phyloP scores from a whole-genome alignment of 169 alveolate species.

The Theileria equi region DNA sequence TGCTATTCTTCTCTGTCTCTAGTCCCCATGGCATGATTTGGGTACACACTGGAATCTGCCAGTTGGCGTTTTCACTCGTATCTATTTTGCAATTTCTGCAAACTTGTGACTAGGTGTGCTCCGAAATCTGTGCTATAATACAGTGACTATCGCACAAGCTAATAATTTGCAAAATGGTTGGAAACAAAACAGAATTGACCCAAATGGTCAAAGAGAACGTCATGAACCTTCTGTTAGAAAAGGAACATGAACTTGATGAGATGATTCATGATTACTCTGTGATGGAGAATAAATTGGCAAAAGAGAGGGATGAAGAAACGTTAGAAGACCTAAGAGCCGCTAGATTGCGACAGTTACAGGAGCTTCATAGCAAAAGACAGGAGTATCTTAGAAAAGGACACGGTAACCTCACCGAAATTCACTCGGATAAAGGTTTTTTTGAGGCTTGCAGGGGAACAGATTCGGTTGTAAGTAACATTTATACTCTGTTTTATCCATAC shows the following conservation, averaged over 20 bases:
- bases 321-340: conserved; percentile 65
- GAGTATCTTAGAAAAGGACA: conserved; percentile 65
- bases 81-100: too few species aligned
- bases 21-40: conserved; percentile 31
- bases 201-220: conserved; percentile 41
- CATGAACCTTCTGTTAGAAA: conserved; percentile 63
- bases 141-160: too few species aligned
- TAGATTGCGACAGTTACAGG: conserved; percentile 68
- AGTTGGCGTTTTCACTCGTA: too few species aligned
- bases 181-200: conserved; percentile 13
- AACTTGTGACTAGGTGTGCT: too few species aligned
- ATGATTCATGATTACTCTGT: conserved; percentile 57
- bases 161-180: background rate
- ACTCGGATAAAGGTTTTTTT: conserved; percentile 73
- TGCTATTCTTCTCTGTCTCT: too few species aligned
- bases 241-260: conserved; percentile 71
- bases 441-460: conserved; percentile 68
- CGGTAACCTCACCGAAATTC: conserved; percentile 69
- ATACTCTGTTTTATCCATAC: background rate
- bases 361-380: conserved; percentile 58
- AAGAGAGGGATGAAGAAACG: conserved; percentile 69
- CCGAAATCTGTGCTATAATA: too few species aligned
- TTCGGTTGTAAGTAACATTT: conserved; percentile 53
- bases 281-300: conserved; percentile 63
- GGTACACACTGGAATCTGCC: too few species aligned